Evolutionary conservation across 208 protist genomes (phyloP).

Genomic region (Balamuthia mandrillaris): DNA sequence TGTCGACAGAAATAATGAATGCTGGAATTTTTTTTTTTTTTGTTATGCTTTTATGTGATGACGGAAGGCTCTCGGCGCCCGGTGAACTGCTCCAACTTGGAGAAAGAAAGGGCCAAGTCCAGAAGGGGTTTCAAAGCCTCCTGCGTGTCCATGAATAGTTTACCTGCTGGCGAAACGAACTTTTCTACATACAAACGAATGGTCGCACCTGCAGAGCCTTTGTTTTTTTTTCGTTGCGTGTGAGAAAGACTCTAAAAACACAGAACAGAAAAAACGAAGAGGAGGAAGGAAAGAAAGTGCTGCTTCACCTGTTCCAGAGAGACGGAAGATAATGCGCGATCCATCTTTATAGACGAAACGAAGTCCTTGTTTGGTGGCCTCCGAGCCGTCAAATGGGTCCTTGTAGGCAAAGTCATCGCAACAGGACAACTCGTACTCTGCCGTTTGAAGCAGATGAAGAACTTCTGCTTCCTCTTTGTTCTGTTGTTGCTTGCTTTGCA

Average conservation of each 20-base stretch:
- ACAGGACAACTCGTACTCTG: slow-evolving; percentile 54
- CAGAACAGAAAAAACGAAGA: too few relatives aligned
- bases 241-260: too few relatives aligned
- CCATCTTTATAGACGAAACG: slow-evolving; percentile 91
- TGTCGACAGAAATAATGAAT: background rate
- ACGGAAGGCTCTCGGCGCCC: slow-evolving; percentile 88
- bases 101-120: slow-evolving; percentile 77
- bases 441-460: background rate
- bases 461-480: background rate
- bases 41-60: slow-evolving; percentile 91
- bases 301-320: slow-evolving; percentile 93
- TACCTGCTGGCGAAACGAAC: slow-evolving; percentile 73
- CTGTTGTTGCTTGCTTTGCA: too few relatives aligned
- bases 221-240: too few relatives aligned
- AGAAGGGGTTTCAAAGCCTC: slow-evolving; percentile 81
- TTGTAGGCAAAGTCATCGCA: slow-evolving; percentile 93
- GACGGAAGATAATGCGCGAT: slow-evolving; percentile 90
- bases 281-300: too few relatives aligned
- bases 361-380: slow-evolving; percentile 83
- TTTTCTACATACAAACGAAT: slow-evolving; percentile 94
- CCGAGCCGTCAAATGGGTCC: slow-evolving; percentile 89
- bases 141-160: slow-evolving; percentile 69
- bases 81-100: slow-evolving; percentile 81
- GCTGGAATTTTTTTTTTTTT: too few relatives aligned
- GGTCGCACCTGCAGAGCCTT: slow-evolving; percentile 87